Evolutionary conservation across 352 stramenopile genomes (phyloP).

Genomic region (Globisporangium heterothallicum): DNA sequence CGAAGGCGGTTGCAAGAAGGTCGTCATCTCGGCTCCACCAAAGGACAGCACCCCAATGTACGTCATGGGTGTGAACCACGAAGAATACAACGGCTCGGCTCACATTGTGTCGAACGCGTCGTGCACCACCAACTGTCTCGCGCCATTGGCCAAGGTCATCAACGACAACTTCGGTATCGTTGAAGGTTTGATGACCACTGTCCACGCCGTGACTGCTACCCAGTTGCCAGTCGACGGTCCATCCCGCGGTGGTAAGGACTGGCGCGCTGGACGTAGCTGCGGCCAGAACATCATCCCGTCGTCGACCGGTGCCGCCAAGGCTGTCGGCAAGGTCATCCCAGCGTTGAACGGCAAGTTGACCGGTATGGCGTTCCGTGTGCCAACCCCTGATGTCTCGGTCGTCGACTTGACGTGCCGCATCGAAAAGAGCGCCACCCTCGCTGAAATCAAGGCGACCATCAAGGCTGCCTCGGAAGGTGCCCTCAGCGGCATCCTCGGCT

Average conservation of each 20-base stretch:
- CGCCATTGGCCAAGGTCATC: conserved; percentile 48
- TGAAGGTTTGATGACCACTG: conserved; percentile 44
- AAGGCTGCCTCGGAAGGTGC: conserved; percentile 92
- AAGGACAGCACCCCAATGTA: conserved; percentile 94
- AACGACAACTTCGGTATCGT: conserved; percentile 60
- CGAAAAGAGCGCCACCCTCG: conserved; percentile 92
- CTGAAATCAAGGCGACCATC: conserved; percentile 96
- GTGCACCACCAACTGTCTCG: conserved; percentile 76
- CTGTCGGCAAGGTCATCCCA: conserved; percentile 98
- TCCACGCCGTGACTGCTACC: conserved; percentile 95
- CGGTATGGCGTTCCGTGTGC: conserved; percentile 90
- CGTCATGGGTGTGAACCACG: conserved; percentile 94
- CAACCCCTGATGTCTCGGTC: conserved; percentile 86
- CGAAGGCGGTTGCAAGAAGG: conserved; percentile 92
- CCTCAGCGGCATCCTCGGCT: conserved; percentile 97
- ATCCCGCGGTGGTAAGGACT: conserved; percentile 94
- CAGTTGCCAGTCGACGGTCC: conserved; percentile 97
- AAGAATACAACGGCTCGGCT: conserved; percentile 84
- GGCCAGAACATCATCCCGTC: conserved; percentile 99
- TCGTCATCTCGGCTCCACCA: conserved; percentile 95
- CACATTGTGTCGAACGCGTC: conserved; percentile 76
- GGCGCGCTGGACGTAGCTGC: conserved; percentile 94
- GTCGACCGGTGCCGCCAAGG: conserved; percentile 97
- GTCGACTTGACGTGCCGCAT: conserved; percentile 86
- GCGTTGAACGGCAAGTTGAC: conserved; percentile 90